Conservation (phyloP, 768 basidiomycete genomes). For the Hericium alpestre region DNA sequence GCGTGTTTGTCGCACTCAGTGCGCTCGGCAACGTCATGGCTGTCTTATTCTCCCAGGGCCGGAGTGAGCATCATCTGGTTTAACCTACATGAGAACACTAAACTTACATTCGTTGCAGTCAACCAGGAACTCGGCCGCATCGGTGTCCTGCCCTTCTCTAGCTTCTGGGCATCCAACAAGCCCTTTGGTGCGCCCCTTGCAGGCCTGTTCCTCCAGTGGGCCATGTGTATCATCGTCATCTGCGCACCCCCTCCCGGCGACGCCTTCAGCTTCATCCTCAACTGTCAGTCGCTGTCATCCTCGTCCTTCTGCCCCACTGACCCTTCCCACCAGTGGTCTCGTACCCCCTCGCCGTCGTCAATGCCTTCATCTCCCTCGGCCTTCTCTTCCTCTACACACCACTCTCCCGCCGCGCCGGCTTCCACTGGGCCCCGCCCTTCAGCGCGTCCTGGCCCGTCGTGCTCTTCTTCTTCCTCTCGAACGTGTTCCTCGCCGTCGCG, state of each 20-base stretch:
- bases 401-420: conserved; percentile 24
- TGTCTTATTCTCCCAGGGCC: conserved; percentile 53
- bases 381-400: conserved; percentile 49
- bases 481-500: conserved; percentile 50
- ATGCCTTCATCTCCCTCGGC: conserved; percentile 50
- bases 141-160: conserved; percentile 55
- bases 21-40: conserved; percentile 55
- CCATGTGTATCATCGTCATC: conserved; percentile 45
- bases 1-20: conserved; percentile 52
- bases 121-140: conserved; percentile 68
- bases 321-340: conserved; percentile 14
- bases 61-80: conserved; percentile 31
- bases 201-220: conserved; percentile 53
- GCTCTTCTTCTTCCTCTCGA: conserved; percentile 50
- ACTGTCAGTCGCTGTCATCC: conserved; percentile 30
- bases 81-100: background rate
- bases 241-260: conserved; percentile 58
- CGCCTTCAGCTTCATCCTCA: conserved; percentile 62
- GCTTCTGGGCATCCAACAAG: conserved; percentile 59
- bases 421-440: conserved; percentile 59
- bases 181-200: conserved; percentile 60
- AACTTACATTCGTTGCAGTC: conserved; percentile 29
- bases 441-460: conserved; percentile 39
- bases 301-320: conserved; percentile 44
- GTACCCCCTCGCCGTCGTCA: conserved; percentile 38